phyloP scores from a whole-genome alignment of 1,284 basidiomycete genomes.

The Cryptococcus sp. region DNA sequence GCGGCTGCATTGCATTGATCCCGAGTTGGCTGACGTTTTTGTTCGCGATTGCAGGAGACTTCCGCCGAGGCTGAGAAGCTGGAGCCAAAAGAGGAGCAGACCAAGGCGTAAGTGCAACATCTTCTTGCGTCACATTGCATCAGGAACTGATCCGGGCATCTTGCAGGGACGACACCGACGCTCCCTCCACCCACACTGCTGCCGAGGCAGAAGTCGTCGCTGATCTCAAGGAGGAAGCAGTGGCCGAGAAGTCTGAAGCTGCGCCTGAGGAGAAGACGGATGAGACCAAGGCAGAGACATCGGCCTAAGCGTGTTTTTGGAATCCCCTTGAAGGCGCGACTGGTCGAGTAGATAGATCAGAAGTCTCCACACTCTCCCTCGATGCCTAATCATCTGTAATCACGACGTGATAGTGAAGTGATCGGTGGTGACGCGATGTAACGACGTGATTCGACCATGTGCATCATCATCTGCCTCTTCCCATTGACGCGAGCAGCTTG shows the following conservation, averaged over 20 bases:
- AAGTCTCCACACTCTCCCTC: no score
- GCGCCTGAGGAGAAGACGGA: conserved; percentile 30
- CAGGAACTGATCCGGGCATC: neutral
- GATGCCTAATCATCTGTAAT: neutral
- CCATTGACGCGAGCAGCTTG: no score
- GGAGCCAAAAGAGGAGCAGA: conserved; percentile 21
- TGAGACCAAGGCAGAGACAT: conserved; percentile 8
- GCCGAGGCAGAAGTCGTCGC: conserved; percentile 9
- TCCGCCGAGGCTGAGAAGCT: conserved; percentile 23
- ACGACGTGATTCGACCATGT: no score
- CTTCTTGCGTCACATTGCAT: neutral
- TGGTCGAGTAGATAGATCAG: no score
- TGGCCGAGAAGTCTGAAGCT: conserved; percentile 23
- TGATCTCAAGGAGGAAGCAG: conserved; percentile 28
- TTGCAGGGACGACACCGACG: conserved; percentile 21
- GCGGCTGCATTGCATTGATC: conserved; percentile 36
- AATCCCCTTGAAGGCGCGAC: no score
- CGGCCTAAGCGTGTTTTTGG: neutral
- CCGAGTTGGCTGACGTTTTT: conserved; percentile 25
- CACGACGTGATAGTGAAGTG: neutral
- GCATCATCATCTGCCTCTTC: no score
- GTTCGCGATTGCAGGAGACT: conserved; percentile 10
- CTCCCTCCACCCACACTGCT: conserved; percentile 33
- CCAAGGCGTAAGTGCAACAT: conserved; percentile 8
- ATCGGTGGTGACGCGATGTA: neutral